These are phyloP conservation scores for Colletotrichum sp. DNA, from an alignment of 2,329 filamentous ascomycete species.

Conservation along the genomic window DNA sequence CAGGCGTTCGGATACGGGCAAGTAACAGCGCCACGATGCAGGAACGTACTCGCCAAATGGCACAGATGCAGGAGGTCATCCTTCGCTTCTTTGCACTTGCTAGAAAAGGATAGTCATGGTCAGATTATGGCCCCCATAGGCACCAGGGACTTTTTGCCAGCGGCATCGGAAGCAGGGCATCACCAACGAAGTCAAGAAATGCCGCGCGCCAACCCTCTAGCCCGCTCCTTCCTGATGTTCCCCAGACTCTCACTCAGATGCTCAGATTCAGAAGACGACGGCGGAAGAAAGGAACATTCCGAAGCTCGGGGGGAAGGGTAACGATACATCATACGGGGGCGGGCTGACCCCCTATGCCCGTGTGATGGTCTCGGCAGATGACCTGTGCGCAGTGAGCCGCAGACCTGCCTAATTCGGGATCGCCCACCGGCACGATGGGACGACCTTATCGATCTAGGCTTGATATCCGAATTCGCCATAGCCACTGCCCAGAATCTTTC, in stretches of 20 bases:
- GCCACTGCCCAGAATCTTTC: background rate
- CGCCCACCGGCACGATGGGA: conserved; percentile 1
- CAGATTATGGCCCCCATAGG: background rate
- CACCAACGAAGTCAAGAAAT: background rate
- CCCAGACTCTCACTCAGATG: background rate
- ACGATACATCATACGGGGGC: background rate
- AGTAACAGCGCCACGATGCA: background rate
- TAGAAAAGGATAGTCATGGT: background rate
- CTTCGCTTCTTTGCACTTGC: background rate
- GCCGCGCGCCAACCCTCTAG: background rate
- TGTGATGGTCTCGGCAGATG: conserved; percentile 11
- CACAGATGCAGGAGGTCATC: conserved; percentile 11
- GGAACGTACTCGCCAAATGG: background rate
- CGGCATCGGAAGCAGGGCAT: background rate
- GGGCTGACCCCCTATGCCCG: background rate
- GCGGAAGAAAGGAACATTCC: background rate
- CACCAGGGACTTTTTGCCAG: background rate
- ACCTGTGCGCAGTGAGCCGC: background rate
- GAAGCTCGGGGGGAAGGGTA: background rate
- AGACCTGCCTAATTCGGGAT: conserved; percentile 18
- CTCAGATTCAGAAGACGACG: background rate
- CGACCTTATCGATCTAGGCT: conserved; percentile 2
- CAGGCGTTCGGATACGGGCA: background rate
- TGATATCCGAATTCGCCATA: background rate
- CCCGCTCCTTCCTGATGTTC: background rate